phyloP scores from a whole-genome alignment of 495 filamentous ascomycete species.

The Neurospora intermedia region DNA sequence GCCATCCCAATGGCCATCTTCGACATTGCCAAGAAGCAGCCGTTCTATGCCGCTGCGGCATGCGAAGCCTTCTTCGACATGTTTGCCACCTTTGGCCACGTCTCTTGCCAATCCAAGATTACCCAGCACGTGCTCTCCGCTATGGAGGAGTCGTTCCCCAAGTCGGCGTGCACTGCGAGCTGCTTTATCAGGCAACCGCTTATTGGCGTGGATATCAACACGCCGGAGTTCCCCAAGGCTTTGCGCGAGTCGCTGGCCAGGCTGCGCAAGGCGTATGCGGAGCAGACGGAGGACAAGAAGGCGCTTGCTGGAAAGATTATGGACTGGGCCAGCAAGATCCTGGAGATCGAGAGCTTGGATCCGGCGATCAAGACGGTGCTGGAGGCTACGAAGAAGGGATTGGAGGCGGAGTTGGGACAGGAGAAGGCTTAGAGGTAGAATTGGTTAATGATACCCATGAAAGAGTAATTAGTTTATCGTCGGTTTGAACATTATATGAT shows the following conservation, averaged over 20 bases:
- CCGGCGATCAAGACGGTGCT: constrained; percentile 55
- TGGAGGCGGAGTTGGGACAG: constrained; percentile 9
- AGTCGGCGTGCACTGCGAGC: constrained; percentile 47
- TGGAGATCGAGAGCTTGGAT: constrained; percentile 51
- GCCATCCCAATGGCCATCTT: constrained; percentile 91
- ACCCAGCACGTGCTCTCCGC: constrained; percentile 61
- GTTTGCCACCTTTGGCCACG: constrained; percentile 53
- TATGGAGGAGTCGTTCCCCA: constrained; percentile 48
- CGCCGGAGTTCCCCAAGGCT: constrained; percentile 61
- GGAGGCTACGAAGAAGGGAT: constrained; percentile 37
- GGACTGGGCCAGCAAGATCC: constrained; percentile 47
- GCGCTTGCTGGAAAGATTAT: constrained; percentile 45
- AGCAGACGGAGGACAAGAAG: constrained; percentile 30
- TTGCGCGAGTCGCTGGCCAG: constrained; percentile 52
- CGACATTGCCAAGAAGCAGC: constrained; percentile 72
- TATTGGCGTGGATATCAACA: constrained; percentile 49
- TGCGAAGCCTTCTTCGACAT: constrained; percentile 72
- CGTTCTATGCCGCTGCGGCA: constrained; percentile 49
- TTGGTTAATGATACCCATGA: neutral
- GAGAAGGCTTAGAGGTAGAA: neutral
- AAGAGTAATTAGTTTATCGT: neutral
- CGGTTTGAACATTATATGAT: neutral
- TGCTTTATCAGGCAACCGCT: constrained; percentile 64
- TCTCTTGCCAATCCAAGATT: constrained; percentile 57
- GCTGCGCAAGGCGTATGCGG: constrained; percentile 36